Evolutionary conservation across 495 filamentous ascomycete genomes (phyloP).

Genomic region (Podospora pseudopauciseta): DNA sequence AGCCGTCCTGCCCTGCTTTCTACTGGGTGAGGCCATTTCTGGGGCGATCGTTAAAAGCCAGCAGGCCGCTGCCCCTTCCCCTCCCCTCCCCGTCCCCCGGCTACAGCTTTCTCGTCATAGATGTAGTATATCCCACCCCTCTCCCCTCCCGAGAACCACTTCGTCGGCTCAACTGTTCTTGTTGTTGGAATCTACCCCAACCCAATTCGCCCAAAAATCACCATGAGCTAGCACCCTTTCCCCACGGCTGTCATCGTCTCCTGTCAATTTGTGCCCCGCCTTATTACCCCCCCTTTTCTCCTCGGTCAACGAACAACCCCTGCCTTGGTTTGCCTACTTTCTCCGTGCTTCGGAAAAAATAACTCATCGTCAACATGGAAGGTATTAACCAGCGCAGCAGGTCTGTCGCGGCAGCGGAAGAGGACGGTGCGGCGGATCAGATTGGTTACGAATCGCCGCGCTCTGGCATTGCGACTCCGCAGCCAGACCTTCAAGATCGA

Average conservation of each 20-base stretch:
- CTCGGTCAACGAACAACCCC: slow-evolving; percentile 13
- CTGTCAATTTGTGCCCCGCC: slow-evolving; percentile 24
- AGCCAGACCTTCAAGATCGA: slow-evolving; percentile 85
- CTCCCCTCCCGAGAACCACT: slow-evolving; percentile 22
- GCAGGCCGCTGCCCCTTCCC: slow-evolving; percentile 25
- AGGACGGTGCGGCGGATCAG: slow-evolving; percentile 70
- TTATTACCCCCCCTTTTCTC: slow-evolving; percentile 25
- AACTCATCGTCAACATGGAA: slow-evolving; percentile 31
- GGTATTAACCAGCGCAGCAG: slow-evolving; percentile 47
- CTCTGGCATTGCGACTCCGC: slow-evolving; percentile 80
- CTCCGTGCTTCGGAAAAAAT: slow-evolving; percentile 18
- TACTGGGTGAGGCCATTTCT: slow-evolving; percentile 21
- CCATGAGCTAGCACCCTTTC: slow-evolving; percentile 35
- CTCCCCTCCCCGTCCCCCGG: slow-evolving; percentile 13
- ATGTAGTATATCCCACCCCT: slow-evolving; percentile 34
- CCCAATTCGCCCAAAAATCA: slow-evolving; percentile 25
- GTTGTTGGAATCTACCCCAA: slow-evolving; percentile 24
- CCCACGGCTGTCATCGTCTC: slow-evolving; percentile 22
- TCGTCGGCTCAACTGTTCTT: slow-evolving; percentile 11
- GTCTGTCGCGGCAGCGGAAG: slow-evolving; percentile 41
- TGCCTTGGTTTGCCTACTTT: slow-evolving; percentile 17
- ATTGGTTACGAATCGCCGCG: slow-evolving; percentile 80
- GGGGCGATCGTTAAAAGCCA: slow-evolving; percentile 22
- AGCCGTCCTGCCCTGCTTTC: slow-evolving; percentile 12
- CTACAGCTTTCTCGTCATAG: slow-evolving; percentile 29